Evolutionary conservation across 129 eudicot species (phyloP).

Genomic region (Artemisia annua): DNA sequence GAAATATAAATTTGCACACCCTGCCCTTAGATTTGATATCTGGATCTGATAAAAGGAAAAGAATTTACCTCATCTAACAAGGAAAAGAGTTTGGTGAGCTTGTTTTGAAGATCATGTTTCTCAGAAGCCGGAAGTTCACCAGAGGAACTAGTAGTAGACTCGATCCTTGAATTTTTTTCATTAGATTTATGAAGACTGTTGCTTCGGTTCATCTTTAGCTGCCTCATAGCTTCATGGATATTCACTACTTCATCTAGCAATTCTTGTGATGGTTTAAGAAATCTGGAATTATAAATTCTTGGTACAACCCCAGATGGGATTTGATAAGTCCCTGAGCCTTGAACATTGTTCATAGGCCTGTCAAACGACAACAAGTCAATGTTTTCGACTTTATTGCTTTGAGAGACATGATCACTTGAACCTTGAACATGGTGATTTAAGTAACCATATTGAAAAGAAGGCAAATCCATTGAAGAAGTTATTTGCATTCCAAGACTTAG

Average conservation of each 20-base stretch:
- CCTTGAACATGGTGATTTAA: constrained; percentile 44
- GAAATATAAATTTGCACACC: too few relatives aligned
- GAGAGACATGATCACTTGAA: constrained; percentile 43
- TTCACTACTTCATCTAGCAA: constrained; percentile 79
- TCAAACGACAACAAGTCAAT: constrained; percentile 55
- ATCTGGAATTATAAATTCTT: constrained; percentile 56
- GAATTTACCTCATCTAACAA: constrained; percentile 76
- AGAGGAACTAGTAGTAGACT: constrained; percentile 37
- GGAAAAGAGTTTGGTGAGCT: constrained; percentile 61
- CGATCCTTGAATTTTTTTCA: constrained; percentile 34
- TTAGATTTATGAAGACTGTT: constrained; percentile 36
- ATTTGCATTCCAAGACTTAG: constrained; percentile 78
- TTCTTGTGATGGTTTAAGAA: constrained; percentile 70
- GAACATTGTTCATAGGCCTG: constrained; percentile 37
- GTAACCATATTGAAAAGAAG: constrained; percentile 56
- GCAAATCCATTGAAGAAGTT: constrained; percentile 43
- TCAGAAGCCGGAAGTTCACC: constrained; percentile 63
- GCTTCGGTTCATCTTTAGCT: constrained; percentile 40
- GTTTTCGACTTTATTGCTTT: constrained; percentile 39
- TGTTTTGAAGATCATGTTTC: constrained; percentile 69
- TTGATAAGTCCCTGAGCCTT: constrained; percentile 40
- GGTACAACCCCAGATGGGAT: constrained; percentile 45
- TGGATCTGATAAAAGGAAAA: not conserved
- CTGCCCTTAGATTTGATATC: too few relatives aligned
- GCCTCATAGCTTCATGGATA: constrained; percentile 62